A percentile compares a stretch with the other conserved stretches of the same genome.
Conservation (phyloP, 257 asterid species). For the Cruciata laevipes region DNA sequence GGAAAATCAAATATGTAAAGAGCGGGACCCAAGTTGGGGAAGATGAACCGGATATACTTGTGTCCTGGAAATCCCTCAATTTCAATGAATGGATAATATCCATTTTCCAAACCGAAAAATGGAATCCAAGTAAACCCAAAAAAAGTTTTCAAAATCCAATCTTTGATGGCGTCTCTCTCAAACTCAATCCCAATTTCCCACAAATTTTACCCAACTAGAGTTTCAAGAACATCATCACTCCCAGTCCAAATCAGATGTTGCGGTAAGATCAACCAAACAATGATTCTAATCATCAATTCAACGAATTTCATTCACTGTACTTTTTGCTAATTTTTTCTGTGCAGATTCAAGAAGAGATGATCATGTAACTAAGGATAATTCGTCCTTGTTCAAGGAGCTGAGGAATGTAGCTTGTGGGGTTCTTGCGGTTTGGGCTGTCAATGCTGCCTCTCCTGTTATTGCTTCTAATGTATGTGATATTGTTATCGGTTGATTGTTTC, state of each 20-base stretch:
- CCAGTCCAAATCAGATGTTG: conserved; percentile 42
- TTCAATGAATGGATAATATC: conserved; percentile 23
- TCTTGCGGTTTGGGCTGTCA: conserved; percentile 80
- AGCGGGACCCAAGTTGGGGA: conserved; percentile 20
- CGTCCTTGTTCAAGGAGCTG: conserved; percentile 43
- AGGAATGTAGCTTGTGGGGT: conserved; percentile 73
- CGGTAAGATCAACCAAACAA: conserved; percentile 26
- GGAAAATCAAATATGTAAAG: background rate
- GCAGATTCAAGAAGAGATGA: conserved; percentile 37
- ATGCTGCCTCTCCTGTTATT: conserved; percentile 68
- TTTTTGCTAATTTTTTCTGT: background rate
- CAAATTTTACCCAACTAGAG: conserved; percentile 25
- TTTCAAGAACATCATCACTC: conserved; percentile 10
- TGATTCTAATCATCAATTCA: background rate
- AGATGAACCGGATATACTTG: conserved; percentile 5
- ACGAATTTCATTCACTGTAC: background rate
- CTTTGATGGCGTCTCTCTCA: conserved; percentile 49
- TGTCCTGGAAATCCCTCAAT: conserved; percentile 7
- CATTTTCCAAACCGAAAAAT: background rate
- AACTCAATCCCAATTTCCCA: conserved; percentile 40
- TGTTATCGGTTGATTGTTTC: background rate
- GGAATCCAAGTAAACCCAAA: background rate
- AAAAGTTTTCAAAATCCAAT: conserved; percentile 5
- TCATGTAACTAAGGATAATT: conserved; percentile 19
- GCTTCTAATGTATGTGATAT: conserved; percentile 56